A percentile compares a stretch with the other conserved stretches of the same genome.
These are phyloP conservation scores for Trametes polyzona DNA, from an alignment of 1,284 basidiomycete genomes.

Conservation along the genomic window DNA sequence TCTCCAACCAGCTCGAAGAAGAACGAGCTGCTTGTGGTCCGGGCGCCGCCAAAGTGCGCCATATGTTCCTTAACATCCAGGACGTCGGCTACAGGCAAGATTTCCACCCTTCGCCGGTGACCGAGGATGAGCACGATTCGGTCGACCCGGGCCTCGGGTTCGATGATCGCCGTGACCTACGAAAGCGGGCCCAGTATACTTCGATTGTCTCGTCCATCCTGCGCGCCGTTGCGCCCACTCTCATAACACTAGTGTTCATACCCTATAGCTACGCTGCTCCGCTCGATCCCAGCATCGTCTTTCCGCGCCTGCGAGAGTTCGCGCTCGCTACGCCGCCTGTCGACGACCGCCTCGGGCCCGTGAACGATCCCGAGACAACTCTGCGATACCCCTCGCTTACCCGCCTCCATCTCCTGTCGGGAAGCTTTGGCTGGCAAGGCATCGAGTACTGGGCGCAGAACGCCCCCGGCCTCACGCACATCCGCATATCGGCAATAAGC, in stretches of 20 bases:
- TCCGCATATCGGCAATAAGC: background rate
- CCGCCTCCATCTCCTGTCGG: background rate
- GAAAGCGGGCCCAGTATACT: background rate
- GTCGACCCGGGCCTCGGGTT: too few species aligned
- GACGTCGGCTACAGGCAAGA: too few species aligned
- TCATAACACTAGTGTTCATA: background rate
- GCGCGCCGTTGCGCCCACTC: background rate
- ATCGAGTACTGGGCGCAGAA: background rate
- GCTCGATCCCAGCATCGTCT: background rate
- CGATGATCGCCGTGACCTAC: too few species aligned
- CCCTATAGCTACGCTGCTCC: background rate
- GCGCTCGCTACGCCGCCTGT: background rate
- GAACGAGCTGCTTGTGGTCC: background rate
- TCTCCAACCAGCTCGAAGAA: background rate
- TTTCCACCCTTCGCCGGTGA: too few species aligned
- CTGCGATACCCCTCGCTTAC: background rate
- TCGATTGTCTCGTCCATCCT: background rate
- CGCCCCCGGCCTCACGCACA: background rate
- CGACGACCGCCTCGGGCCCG: background rate
- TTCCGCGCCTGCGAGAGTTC: background rate
- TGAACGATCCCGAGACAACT: background rate
- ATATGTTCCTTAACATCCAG: too few species aligned
- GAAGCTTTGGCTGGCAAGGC: too few species aligned
- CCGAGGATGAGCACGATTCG: background rate
- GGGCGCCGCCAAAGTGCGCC: background rate